Evolutionary conservation across 257 asterid species (phyloP), one percentile per base, ranked within the genome.

Genomic region (Solanum tarijense): DNA sequence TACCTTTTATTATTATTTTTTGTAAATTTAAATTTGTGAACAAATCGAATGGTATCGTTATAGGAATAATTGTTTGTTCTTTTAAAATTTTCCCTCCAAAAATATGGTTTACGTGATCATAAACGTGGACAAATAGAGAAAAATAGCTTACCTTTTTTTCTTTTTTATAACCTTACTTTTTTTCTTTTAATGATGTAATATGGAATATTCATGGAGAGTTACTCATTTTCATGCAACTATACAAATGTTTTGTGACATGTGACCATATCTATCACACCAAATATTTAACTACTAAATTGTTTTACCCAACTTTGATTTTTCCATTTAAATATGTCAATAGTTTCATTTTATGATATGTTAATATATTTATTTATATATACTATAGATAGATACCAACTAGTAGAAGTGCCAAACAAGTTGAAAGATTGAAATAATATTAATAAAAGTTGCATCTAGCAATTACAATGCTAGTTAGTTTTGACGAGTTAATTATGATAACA

Each of bases 1-100:
- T 6, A 82, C 86, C 18, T 48, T 62, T 7, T 23, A 12, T 82
- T 48, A 31, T 29, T 16, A 46, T 46, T 81, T 48, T 82, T 48
- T 82, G 38, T 25, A 31, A 82, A 48, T 29, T 46, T 46, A 82
- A 46, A 82, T 82, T 46, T 46, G 41, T 27, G 66, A 46, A 43
- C 68, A 18, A 48, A 48, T 29, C 39, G 41, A 46, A 81, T 81
- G 85, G 85, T 20, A 46, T 81, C 29, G 25, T 9, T 43, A 43
- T 46, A 29, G 43, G 85, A 82, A 48, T 48, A 48, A 48, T 82
- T 82, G 86, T 82, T 46, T 29, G 69, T 41, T 48, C 21, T 46
- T 82, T 82, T 48, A 82, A 82, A 82, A 16, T 46, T 82, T 81
- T 82, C 69, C 86, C 86, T 48, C 69, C 86, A 82, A 82, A 82